Evolutionary conservation across 1,139 yeast genomes (phyloP).

Genomic region (Tardiomyces depauwii): DNA sequence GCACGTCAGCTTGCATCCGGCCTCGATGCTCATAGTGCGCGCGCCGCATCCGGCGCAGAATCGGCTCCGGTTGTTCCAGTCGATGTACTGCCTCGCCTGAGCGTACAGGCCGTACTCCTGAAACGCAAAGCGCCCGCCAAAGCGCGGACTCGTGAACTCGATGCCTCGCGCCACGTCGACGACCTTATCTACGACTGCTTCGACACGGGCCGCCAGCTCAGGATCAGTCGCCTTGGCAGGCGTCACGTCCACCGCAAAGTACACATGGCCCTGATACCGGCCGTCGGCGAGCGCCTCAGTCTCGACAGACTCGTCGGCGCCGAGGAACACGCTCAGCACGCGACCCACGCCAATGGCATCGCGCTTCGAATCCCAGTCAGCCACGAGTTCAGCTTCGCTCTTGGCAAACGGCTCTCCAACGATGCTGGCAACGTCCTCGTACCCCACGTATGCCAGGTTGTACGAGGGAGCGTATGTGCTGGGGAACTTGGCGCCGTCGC

Average conservation of each 20-base stretch:
- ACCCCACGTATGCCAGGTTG: slow-evolving; percentile 11
- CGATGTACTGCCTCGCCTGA: slow-evolving; percentile 75
- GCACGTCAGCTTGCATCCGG: slow-evolving; percentile 73
- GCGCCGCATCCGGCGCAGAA: slow-evolving; percentile 89
- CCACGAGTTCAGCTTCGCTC: slow-evolving; percentile 17
- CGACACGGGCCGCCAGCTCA: slow-evolving; percentile 1
- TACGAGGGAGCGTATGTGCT: slow-evolving; percentile 3
- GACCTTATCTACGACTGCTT: slow-evolving; percentile 6
- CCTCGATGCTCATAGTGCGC: slow-evolving; percentile 57
- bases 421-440: slow-evolving; percentile 15
- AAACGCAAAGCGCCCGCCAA: slow-evolving; percentile 15
- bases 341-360: slow-evolving; percentile 28
- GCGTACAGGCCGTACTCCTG: slow-evolving; percentile 54
- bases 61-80: slow-evolving; percentile 67
- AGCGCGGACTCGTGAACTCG: slow-evolving; percentile 19
- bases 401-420: slow-evolving; percentile 25
- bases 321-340: slow-evolving; percentile 47
- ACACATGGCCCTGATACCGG: slow-evolving; percentile 58
- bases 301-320: slow-evolving; percentile 46
- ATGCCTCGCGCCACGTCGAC: slow-evolving; percentile 20
- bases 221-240: slow-evolving; percentile 21
- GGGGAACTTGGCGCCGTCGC: slow-evolving; percentile 5
- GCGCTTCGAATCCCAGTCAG: slow-evolving; percentile 23
- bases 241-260: slow-evolving; percentile 67
- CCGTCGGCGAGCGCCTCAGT: slow-evolving; percentile 19